Conservation (phyloP, 2,329 filamentous ascomycete genomes). For the Rhexocercosporidium sp. region DNA sequence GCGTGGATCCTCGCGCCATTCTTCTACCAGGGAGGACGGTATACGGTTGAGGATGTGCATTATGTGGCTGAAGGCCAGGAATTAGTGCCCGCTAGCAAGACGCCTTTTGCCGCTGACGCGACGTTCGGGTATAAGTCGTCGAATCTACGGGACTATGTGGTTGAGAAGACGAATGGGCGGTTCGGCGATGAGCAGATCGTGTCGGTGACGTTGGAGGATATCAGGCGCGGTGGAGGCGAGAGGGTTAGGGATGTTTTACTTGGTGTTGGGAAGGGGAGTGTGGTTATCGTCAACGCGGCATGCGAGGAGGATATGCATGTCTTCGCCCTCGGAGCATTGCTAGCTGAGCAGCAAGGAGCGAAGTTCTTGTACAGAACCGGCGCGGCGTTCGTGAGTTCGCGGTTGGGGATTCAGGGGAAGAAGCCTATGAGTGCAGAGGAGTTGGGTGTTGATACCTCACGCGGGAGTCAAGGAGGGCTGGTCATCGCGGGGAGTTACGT, state of each 20-base stretch:
- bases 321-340: slow-evolving; percentile 52
- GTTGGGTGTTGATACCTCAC: slow-evolving; percentile 43
- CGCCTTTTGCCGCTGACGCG: slow-evolving; percentile 61
- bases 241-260: slow-evolving; percentile 50
- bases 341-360: slow-evolving; percentile 42
- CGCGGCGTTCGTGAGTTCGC: slow-evolving; percentile 51
- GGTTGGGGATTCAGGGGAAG: slow-evolving; percentile 58
- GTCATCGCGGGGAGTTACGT: slow-evolving; percentile 64
- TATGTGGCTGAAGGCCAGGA: slow-evolving; percentile 59
- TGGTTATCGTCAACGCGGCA: slow-evolving; percentile 58
- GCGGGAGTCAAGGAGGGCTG: slow-evolving; percentile 51
- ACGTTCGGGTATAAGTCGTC: slow-evolving; percentile 62
- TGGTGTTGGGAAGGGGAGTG: slow-evolving; percentile 40
- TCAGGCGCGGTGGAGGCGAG: slow-evolving; percentile 51
- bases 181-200: slow-evolving; percentile 10
- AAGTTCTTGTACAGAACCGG: slow-evolving; percentile 49
- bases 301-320: slow-evolving; percentile 61
- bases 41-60: slow-evolving; percentile 62
- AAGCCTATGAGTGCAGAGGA: slow-evolving; percentile 54
- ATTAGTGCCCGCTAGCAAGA: slow-evolving; percentile 56
- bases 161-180: slow-evolving; percentile 57
- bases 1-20: slow-evolving; percentile 63
- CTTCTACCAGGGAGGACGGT: slow-evolving; percentile 62
- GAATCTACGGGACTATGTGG: slow-evolving; percentile 56
- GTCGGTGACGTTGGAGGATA: slow-evolving; percentile 52